Evolutionary conservation across 2,329 filamentous ascomycete species (phyloP).

Genomic region (Aspergillus eucalypticola): DNA sequence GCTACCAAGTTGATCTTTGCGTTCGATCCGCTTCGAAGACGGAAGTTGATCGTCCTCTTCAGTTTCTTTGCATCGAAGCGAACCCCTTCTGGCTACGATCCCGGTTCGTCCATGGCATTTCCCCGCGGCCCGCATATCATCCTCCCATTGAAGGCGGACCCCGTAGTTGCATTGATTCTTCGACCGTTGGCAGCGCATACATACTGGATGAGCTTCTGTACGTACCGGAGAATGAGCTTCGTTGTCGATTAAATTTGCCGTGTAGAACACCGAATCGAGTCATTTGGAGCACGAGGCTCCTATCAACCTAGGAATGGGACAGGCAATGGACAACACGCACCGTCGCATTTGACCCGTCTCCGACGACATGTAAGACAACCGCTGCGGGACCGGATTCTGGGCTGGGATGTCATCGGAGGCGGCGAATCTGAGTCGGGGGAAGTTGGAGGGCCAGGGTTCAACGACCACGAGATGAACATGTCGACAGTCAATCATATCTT

Average conservation of each 20-base stretch:
- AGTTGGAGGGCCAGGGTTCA: not conserved
- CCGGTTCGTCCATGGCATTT: slow-evolving; percentile 11
- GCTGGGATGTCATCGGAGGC: not conserved
- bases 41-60: not conserved
- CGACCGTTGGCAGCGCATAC: slow-evolving; percentile 7
- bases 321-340: slow-evolving; percentile 1
- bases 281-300: no score
- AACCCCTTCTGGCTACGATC: not conserved
- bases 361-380: slow-evolving; percentile 11
- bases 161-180: slow-evolving; percentile 6
- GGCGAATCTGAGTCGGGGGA: not conserved
- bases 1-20: not conserved
- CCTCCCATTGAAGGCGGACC: slow-evolving; percentile 9
- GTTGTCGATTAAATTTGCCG: not conserved
- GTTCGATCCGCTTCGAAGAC: not conserved
- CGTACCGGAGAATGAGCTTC: not conserved
- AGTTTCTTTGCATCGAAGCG: not conserved
- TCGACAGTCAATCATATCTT: not conserved
- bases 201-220: slow-evolving; percentile 6
- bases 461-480: slow-evolving; percentile 8
- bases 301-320: not conserved
- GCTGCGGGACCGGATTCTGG: slow-evolving; percentile 1
- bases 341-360: slow-evolving; percentile 12
- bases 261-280: not conserved
- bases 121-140: slow-evolving; percentile 8